Evolutionary conservation across 169 alveolate species (phyloP).

Genomic region (Eimeria maxima): DNA sequence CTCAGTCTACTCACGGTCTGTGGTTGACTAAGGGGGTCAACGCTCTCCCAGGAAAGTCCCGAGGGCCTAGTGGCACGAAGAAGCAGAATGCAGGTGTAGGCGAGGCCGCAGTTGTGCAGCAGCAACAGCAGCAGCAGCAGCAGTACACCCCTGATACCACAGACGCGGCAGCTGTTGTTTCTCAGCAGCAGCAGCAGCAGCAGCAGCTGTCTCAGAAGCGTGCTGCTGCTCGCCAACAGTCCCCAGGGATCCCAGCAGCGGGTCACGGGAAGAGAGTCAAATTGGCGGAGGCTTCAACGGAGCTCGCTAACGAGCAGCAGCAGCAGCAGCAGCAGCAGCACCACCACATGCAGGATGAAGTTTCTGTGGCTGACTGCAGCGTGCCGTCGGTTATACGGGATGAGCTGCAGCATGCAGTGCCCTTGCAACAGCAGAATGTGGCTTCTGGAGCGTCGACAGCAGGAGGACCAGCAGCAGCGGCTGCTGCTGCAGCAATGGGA

Average conservation of each 20-base stretch:
- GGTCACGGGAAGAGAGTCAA: slow-evolving; percentile 51
- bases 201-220: slow-evolving; percentile 49
- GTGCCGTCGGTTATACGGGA: slow-evolving; percentile 17
- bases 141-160: slow-evolving; percentile 48
- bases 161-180: background rate
- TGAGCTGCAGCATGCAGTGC: slow-evolving; percentile 51
- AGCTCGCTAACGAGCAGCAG: slow-evolving; percentile 38
- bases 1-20: slow-evolving; percentile 61
- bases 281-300: slow-evolving; percentile 36
- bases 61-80: slow-evolving; percentile 37
- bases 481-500: slow-evolving; percentile 56
- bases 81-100: slow-evolving; percentile 53
- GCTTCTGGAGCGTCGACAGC: background rate
- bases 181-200: slow-evolving; percentile 69
- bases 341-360: slow-evolving; percentile 70
- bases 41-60: slow-evolving; percentile 5
- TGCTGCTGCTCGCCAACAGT: slow-evolving; percentile 43
- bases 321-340: slow-evolving; percentile 68
- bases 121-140: slow-evolving; percentile 74
- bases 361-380: slow-evolving; percentile 52
- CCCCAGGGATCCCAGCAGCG: slow-evolving; percentile 52
- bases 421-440: slow-evolving; percentile 29
- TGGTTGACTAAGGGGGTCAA: slow-evolving; percentile 26
- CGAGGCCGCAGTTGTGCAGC: slow-evolving; percentile 61
- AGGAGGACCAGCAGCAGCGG: slow-evolving; percentile 37